Evolutionary conservation across 1,284 basidiomycete genomes (phyloP).

Genomic region (Boletus holoroseus): DNA sequence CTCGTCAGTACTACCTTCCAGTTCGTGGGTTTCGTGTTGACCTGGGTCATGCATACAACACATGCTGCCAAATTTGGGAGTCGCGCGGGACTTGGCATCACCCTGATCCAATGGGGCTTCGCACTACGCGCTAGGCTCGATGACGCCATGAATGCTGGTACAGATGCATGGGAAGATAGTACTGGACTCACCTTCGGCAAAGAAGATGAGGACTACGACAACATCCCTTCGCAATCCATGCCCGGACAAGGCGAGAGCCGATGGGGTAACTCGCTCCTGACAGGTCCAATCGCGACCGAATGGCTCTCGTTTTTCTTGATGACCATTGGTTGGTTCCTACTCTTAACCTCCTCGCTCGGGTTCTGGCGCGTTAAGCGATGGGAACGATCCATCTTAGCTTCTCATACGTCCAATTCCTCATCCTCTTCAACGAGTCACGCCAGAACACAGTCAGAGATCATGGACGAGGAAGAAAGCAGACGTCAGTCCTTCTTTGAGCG

Average conservation of each 20-base stretch:
- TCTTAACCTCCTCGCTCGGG: constrained; percentile 81
- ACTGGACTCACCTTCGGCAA: constrained; percentile 34
- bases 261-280: constrained; percentile 32
- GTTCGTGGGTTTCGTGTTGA: constrained; percentile 94
- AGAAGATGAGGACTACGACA: constrained; percentile 45
- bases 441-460: constrained; percentile 25
- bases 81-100: constrained; percentile 90
- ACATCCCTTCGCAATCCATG: constrained; percentile 12
- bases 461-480: constrained; percentile 23
- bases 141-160: constrained; percentile 29
- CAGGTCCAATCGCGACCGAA: constrained; percentile 63
- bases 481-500: constrained; percentile 30
- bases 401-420: constrained; percentile 32
- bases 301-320: constrained; percentile 94
- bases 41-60: constrained; percentile 89
- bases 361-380: constrained; percentile 92
- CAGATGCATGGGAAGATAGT: constrained; percentile 27
- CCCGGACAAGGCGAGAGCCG: constrained; percentile 12
- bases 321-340: constrained; percentile 90
- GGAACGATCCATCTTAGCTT: constrained; percentile 68
- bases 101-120: constrained; percentile 92
- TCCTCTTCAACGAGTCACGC: constrained; percentile 17
- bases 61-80: constrained; percentile 95
- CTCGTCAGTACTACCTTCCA: constrained; percentile 95
- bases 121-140: constrained; percentile 56